Percentiles rank a stretch among this genome's conserved stretches.
phyloP scores from a whole-genome alignment of 495 filamentous ascomycete genomes.

The Penicillium flavigenum region DNA sequence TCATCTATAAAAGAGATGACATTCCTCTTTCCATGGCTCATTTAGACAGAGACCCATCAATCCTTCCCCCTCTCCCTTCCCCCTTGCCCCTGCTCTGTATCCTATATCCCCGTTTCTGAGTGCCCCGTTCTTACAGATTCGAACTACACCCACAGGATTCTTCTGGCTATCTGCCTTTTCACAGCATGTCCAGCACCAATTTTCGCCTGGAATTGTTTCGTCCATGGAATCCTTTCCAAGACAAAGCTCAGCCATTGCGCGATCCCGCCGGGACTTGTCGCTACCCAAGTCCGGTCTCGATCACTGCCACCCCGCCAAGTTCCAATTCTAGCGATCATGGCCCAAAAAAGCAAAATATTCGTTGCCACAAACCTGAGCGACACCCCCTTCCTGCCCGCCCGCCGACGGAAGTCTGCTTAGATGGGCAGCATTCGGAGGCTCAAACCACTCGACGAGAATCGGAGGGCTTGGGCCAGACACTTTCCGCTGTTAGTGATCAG shows the following conservation, averaged over 20 bases:
- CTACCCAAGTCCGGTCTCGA: conserved; percentile 17
- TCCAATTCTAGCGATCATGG: conserved; percentile 3
- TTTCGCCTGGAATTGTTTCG: conserved; percentile 21
- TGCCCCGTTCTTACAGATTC: background rate
- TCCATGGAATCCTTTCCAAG: conserved; percentile 18
- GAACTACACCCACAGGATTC: conserved; percentile 1
- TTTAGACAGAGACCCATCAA: background rate
- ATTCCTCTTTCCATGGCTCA: background rate
- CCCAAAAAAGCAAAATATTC: background rate
- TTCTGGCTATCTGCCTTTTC: conserved; percentile 4
- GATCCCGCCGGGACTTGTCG: conserved; percentile 14
- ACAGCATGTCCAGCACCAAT: conserved; percentile 11
- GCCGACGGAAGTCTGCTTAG: conserved; percentile 11
- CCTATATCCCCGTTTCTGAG: background rate
- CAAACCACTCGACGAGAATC: background rate
- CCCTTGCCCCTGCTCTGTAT: conserved; percentile 1
- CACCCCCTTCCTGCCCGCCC: conserved; percentile 13
- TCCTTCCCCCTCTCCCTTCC: background rate
- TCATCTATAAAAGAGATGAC: background rate
- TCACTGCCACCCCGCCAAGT: conserved; percentile 11
- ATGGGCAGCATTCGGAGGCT: background rate
- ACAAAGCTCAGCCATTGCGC: conserved; percentile 9
- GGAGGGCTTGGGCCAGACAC: background rate
- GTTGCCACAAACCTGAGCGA: conserved; percentile 1
- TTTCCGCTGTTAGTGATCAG: background rate